phyloP scores from a whole-genome alignment of 768 basidiomycete species.

The Termitomyces sp. region DNA sequence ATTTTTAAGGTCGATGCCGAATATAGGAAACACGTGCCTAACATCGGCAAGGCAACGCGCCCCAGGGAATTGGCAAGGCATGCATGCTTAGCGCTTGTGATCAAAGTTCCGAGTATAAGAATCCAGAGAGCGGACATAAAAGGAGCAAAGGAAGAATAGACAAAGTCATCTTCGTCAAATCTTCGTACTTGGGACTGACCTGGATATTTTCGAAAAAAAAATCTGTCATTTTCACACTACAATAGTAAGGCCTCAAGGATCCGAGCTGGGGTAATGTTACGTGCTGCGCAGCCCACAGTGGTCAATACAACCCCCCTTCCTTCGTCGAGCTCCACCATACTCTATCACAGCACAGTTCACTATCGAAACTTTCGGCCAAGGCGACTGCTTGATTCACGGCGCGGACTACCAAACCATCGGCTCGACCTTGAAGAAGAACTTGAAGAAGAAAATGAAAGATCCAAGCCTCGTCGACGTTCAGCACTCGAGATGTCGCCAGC shows the following conservation, averaged over 20 bases:
- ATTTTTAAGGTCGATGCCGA: neutral
- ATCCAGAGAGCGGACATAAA: too few relatives aligned
- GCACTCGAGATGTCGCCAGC: neutral
- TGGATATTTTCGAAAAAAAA: neutral
- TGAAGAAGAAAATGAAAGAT: constrained; percentile 5
- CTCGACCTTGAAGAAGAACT: neutral
- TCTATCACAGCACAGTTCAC: neutral
- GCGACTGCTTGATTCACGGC: neutral
- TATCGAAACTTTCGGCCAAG: neutral
- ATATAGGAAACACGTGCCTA: neutral
- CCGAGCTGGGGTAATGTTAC: neutral
- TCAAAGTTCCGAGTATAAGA: too few relatives aligned
- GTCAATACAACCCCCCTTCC: neutral
- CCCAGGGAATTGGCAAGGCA: too few relatives aligned
- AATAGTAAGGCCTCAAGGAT: too few relatives aligned
- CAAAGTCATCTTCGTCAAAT: too few relatives aligned
- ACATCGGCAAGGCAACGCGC: neutral
- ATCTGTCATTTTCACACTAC: neutral
- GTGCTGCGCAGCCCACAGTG: neutral
- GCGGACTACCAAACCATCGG: neutral
- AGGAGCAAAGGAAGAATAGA: too few relatives aligned
- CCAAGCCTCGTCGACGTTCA: constrained; percentile 8
- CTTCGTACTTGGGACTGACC: too few relatives aligned
- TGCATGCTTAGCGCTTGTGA: too few relatives aligned
- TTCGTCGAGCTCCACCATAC: neutral